phyloP scores from a whole-genome alignment of 2,329 filamentous ascomycete species.

The Helminthosporium solani region DNA sequence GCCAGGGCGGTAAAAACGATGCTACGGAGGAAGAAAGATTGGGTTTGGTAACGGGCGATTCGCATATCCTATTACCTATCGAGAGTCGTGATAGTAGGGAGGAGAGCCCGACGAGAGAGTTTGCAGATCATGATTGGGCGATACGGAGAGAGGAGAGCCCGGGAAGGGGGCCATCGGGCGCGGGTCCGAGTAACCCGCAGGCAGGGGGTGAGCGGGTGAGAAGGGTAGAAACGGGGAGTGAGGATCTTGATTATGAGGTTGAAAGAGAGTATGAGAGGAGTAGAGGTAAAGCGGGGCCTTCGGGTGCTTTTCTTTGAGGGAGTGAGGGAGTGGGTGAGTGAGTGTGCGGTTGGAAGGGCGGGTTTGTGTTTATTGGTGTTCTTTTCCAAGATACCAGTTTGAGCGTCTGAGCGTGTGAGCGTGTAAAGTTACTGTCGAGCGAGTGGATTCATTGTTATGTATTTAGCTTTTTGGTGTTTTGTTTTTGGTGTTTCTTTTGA shows the following conservation, averaged over 20 bases:
- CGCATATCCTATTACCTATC: slow-evolving; percentile 34
- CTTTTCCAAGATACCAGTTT: too few species aligned
- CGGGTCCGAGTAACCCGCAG: too few species aligned
- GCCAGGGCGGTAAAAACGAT: slow-evolving; percentile 35
- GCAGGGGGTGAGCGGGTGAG: neutral
- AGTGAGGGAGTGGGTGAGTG: neutral
- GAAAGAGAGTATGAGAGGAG: slow-evolving; percentile 8
- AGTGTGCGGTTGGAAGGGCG: neutral
- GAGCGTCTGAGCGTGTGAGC: too few species aligned
- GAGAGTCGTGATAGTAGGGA: slow-evolving; percentile 24
- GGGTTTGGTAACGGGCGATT: slow-evolving; percentile 78
- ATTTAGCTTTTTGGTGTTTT: too few species aligned
- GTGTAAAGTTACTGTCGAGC: too few species aligned
- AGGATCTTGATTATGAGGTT: slow-evolving; percentile 5
- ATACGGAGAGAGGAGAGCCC: slow-evolving; percentile 4
- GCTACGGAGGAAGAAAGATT: slow-evolving; percentile 80
- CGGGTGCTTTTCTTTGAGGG: neutral
- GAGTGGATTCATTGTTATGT: too few species aligned
- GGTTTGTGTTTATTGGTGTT: too few species aligned
- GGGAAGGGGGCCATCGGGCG: neutral
- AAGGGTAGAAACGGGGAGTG: slow-evolving; percentile 4
- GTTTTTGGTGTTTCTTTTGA: too few species aligned
- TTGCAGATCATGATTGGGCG: slow-evolving; percentile 10
- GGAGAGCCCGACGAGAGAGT: slow-evolving; percentile 18
- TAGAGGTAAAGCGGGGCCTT: neutral